A percentile compares a stretch with the other conserved stretches of the same genome.
Evolutionary conservation across 495 filamentous ascomycete genomes (phyloP).

Genomic region (Articulospora tetracladia): DNA sequence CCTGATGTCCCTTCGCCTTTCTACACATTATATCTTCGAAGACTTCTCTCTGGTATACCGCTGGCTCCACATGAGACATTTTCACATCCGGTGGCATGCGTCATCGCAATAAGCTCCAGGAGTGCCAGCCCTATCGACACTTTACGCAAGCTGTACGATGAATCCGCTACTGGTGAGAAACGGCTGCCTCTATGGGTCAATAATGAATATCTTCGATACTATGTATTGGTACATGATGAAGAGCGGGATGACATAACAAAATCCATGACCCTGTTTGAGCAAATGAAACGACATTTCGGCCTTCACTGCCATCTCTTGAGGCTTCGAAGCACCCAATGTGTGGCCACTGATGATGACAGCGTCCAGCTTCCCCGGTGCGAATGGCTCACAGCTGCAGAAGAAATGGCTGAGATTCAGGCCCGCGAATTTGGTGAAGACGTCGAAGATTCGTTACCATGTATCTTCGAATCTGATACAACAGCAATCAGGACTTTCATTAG

Average conservation of each 20-base stretch:
- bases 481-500: constrained; percentile 84
- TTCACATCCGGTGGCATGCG: constrained; percentile 89
- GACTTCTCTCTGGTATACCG: constrained; percentile 73
- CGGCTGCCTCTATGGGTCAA: constrained; percentile 77
- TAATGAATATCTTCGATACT: constrained; percentile 88
- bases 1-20: constrained; percentile 53
- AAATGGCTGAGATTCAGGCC: constrained; percentile 65
- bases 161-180: constrained; percentile 64
- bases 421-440: constrained; percentile 57
- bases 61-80: constrained; percentile 87
- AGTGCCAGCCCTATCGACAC: constrained; percentile 78
- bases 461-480: constrained; percentile 88
- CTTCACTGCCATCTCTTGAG: constrained; percentile 91
- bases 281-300: constrained; percentile 97
- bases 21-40: constrained; percentile 76
- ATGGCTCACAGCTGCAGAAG: constrained; percentile 87
- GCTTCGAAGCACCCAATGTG: constrained; percentile 77
- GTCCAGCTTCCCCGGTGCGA: constrained; percentile 72
- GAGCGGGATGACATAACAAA: constrained; percentile 88
- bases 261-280: constrained; percentile 83
- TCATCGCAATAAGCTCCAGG: constrained; percentile 90
- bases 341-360: constrained; percentile 90
- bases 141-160: constrained; percentile 72
- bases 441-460: constrained; percentile 66
- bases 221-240: constrained; percentile 96